These are phyloP conservation scores for Hyaloscypha variabilis DNA, from an alignment of 495 filamentous ascomycete genomes.

Conservation along the genomic window DNA sequence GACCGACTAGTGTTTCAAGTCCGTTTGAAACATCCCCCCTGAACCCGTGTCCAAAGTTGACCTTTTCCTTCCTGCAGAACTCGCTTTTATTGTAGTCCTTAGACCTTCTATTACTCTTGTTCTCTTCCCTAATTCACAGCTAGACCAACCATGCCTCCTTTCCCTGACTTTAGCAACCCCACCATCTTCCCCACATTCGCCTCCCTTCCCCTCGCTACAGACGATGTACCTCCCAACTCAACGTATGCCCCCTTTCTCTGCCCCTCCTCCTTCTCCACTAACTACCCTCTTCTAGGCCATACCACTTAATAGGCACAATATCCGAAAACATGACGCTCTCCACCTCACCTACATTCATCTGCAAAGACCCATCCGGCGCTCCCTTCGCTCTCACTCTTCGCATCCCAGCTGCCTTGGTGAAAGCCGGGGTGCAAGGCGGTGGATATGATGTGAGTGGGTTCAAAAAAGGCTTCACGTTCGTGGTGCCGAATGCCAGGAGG, in stretches of 20 bases:
- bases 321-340: constrained; percentile 29
- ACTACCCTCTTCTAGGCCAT: not conserved
- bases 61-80: not conserved
- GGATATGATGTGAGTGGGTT: constrained; percentile 21
- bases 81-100: no score
- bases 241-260: not conserved
- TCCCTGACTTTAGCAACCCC: constrained; percentile 22
- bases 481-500: constrained; percentile 13
- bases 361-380: constrained; percentile 6
- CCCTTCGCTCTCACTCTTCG: constrained; percentile 26
- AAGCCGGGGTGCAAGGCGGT: not conserved
- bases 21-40: not conserved
- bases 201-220: constrained; percentile 8
- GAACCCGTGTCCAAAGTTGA: not conserved
- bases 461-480: constrained; percentile 24
- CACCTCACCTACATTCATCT: constrained; percentile 28
- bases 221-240: not conserved
- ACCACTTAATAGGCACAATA: constrained; percentile 26
- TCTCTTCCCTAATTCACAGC: no score
- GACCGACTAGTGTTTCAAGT: constrained; percentile 9
- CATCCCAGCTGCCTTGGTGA: not conserved
- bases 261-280: not conserved
- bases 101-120: not conserved
- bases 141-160: constrained; percentile 8
- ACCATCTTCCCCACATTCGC: constrained; percentile 26